phyloP scores from a whole-genome alignment of 352 stramenopile species.

The Phytophthora pluvialis region DNA sequence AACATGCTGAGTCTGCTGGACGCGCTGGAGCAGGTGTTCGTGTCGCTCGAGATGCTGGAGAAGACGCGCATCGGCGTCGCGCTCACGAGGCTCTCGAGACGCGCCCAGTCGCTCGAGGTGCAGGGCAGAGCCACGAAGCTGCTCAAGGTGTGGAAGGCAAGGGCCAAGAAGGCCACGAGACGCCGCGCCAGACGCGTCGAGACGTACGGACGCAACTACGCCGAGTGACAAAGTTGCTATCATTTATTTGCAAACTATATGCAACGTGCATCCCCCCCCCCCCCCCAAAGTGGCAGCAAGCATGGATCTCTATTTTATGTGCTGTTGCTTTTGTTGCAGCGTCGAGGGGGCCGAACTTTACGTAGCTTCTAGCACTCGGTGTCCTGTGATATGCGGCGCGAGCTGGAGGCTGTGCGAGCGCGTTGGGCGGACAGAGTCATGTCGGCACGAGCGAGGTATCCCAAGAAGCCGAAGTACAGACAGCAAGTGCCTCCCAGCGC shows the following conservation, averaged over 20 bases:
- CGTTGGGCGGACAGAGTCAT: neutral
- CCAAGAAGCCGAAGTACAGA: slow-evolving; percentile 74
- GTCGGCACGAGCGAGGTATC: slow-evolving; percentile 40
- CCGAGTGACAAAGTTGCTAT: slow-evolving; percentile 43
- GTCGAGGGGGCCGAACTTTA: neutral
- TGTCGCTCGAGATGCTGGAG: slow-evolving; percentile 85
- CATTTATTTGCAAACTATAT: neutral
- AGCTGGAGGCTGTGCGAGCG: slow-evolving; percentile 15
- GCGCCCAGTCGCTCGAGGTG: slow-evolving; percentile 45
- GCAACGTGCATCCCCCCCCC: too few species aligned
- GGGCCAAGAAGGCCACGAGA: slow-evolving; percentile 69
- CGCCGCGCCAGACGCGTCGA: slow-evolving; percentile 58
- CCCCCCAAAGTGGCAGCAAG: neutral
- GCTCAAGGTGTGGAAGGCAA: slow-evolving; percentile 67
- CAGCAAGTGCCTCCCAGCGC: slow-evolving; percentile 37
- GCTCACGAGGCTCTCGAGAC: slow-evolving; percentile 38
- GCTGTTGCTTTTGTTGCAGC: neutral
- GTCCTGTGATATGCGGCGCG: slow-evolving; percentile 25
- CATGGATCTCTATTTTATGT: slow-evolving; percentile 13
- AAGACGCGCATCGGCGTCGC: slow-evolving; percentile 60
- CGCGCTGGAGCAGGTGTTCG: slow-evolving; percentile 63
- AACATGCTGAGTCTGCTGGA: slow-evolving; percentile 60
- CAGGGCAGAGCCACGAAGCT: slow-evolving; percentile 44
- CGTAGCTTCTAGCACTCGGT: slow-evolving; percentile 4
- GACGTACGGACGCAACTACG: slow-evolving; percentile 73